A percentile compares a stretch with the other conserved stretches of the same genome.
Evolutionary conservation across 805 yeast species (phyloP).

Genomic region (Schwanniomyces occidentalis): DNA sequence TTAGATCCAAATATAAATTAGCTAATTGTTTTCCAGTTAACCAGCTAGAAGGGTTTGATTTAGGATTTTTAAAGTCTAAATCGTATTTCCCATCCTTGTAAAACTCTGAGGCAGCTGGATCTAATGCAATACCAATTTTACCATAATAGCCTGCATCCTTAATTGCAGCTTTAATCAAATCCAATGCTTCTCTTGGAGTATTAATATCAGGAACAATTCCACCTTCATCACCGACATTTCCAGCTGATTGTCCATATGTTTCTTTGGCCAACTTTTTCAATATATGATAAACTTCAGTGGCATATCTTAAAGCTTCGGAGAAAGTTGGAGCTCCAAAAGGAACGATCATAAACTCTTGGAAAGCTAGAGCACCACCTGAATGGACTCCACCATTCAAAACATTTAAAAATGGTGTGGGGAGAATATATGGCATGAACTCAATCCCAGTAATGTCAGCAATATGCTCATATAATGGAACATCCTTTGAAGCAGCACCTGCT

Average conservation of each 20-base stretch:
- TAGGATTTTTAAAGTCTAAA: constrained; percentile 21
- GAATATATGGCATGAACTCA: constrained; percentile 10
- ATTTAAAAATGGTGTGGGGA: constrained; percentile 25
- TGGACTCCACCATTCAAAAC: constrained; percentile 24
- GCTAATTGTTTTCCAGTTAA: constrained; percentile 20
- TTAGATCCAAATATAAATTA: constrained; percentile 14
- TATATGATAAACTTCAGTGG: constrained; percentile 21
- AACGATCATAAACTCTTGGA: constrained; percentile 27
- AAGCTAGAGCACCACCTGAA: constrained; percentile 25
- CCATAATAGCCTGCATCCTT: constrained; percentile 18
- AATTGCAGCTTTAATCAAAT: constrained; percentile 18
- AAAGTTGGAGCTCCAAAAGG: constrained; percentile 16
- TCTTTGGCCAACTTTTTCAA: constrained; percentile 18
- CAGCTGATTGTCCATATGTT: constrained; percentile 21
- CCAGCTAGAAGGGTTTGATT: constrained; percentile 16
- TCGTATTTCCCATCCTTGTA: constrained; percentile 21
- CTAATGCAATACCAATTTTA: constrained; percentile 20
- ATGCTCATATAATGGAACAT: constrained; percentile 19
- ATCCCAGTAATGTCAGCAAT: constrained; percentile 16
- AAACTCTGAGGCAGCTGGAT: constrained; percentile 23
- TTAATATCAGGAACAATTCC: constrained; percentile 22
- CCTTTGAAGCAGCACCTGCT: constrained; percentile 21
- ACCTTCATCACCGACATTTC: constrained; percentile 27
- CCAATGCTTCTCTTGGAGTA: constrained; percentile 21
- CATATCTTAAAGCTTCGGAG: constrained; percentile 19